Percentiles rank a stretch among this genome's conserved stretches.
Evolutionary conservation across 2,329 filamentous ascomycete species (phyloP).

Genomic region (Exophiala viscosa): DNA sequence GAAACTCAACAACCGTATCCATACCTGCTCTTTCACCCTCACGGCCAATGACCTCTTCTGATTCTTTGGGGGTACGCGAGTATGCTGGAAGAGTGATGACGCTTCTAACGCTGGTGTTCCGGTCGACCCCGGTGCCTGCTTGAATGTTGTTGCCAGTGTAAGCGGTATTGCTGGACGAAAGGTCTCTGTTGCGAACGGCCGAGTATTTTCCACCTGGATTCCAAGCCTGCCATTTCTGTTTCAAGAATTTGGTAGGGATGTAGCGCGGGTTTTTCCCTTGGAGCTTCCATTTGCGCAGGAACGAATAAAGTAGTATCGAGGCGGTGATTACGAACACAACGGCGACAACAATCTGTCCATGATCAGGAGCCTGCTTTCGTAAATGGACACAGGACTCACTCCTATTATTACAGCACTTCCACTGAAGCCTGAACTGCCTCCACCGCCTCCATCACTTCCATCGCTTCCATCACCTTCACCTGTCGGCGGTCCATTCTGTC

Average conservation of each 20-base stretch:
- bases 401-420: constrained; percentile 18
- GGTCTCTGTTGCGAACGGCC: constrained; percentile 17
- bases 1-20: constrained; percentile 82
- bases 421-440: constrained; percentile 6
- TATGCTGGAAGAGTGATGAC: constrained; percentile 92
- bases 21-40: constrained; percentile 91
- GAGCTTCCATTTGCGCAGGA: constrained; percentile 20
- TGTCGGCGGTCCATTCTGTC: constrained; percentile 1
- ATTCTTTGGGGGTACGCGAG: constrained; percentile 65
- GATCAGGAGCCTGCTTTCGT: constrained; percentile 1
- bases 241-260: constrained; percentile 22
- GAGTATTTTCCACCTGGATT: constrained; percentile 26
- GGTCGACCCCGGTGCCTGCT: constrained; percentile 56
- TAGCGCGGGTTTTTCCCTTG: constrained; percentile 22
- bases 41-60: constrained; percentile 77
- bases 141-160: constrained; percentile 20
- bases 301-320: constrained; percentile 15
- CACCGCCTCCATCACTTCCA: background rate
- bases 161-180: constrained; percentile 17
- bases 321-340: constrained; percentile 15
- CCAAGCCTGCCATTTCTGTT: constrained; percentile 26
- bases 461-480: background rate
- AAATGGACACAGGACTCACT: constrained; percentile 9
- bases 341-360: constrained; percentile 12
- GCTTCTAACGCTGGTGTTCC: constrained; percentile 83